phyloP scores from a whole-genome alignment of 2,329 filamentous ascomycete genomes.

The Phaeosphaeria sp. region DNA sequence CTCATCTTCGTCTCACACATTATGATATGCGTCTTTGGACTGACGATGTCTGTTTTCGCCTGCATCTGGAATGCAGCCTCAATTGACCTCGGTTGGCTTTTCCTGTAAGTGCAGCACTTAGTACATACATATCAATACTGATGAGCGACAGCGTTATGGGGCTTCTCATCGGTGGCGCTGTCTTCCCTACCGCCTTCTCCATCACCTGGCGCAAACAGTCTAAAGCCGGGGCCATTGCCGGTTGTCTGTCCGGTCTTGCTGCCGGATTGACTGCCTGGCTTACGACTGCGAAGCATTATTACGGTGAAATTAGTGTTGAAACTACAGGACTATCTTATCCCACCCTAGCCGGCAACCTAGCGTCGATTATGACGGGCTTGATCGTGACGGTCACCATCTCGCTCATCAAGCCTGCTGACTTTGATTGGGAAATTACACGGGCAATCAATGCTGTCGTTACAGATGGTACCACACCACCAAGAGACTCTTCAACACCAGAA shows the following conservation, averaged over 20 bases:
- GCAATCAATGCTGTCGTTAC: slow-evolving; percentile 43
- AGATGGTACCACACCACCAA: slow-evolving; percentile 13
- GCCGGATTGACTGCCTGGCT: slow-evolving; percentile 49
- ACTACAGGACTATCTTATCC: slow-evolving; percentile 49
- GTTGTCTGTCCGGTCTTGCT: slow-evolving; percentile 41
- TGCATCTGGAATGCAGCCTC: slow-evolving; percentile 47
- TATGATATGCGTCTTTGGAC: slow-evolving; percentile 49
- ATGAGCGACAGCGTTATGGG: slow-evolving; percentile 44
- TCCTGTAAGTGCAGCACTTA: slow-evolving; percentile 28
- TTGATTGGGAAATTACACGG: slow-evolving; percentile 50
- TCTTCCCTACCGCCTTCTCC: slow-evolving; percentile 48
- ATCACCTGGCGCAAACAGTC: slow-evolving; percentile 48
- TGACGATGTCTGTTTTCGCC: slow-evolving; percentile 50
- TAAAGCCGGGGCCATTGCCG: slow-evolving; percentile 40
- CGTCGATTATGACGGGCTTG: slow-evolving; percentile 42
- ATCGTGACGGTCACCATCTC: slow-evolving; percentile 45
- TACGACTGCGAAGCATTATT: slow-evolving; percentile 42
- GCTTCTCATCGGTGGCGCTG: slow-evolving; percentile 51
- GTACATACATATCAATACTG: slow-evolving; percentile 5
- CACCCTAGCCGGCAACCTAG: slow-evolving; percentile 50
- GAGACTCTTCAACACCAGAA: slow-evolving; percentile 9
- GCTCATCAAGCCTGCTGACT: slow-evolving; percentile 44
- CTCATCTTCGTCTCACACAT: slow-evolving; percentile 51
- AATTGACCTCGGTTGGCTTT: slow-evolving; percentile 52
- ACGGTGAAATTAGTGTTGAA: slow-evolving; percentile 48